Base-by-base conservation (phyloP, 345 rosid genomes). In the Boechera stricta region DNA sequence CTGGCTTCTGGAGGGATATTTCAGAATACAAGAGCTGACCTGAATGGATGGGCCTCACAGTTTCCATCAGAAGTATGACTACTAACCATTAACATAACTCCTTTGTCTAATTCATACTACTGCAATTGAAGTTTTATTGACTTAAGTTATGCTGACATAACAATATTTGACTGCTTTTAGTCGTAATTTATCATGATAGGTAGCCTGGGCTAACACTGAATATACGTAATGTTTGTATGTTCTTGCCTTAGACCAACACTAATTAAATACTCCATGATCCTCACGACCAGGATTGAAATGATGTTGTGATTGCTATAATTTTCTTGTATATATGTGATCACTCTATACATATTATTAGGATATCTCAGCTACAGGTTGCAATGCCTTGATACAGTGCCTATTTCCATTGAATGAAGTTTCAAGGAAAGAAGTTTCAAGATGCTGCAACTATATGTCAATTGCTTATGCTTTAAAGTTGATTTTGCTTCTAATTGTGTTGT, bases 31-130 rank as follows among this genome's bases (percentile, higher is more conserved):
- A 92, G 94, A 89, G 92, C 86, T n/a, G 91, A 92, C 82, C 64
- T 87, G 92, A 90, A 86, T 55, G 88, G 92, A 86, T 89, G 97
- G 98, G 82, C 96, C 65, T 85, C 99, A 69, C 94, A 88, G 51
- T 90, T 92, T 86, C 98, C 91, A 86, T 91, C 99, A 86, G 99
- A 95, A 89, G 99, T 92, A 95, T 79, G 98, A 86, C 87, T 90
- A 86, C 97, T 95, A 91, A 91, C 91, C 86, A 85, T 91, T 95
- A 91, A 95, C 99, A 89, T 89, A 91, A 94, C 97, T 89, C 72
- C 83, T 79, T 77, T 79, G 73, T 92, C 90, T 89, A 85, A 85
- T 87, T 87, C 82, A 18, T 89, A 77, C 79, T 85, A 67, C 68
- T 81, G 79, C 67, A 51, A 69, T 80, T 69, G 78, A 82, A 84